Conservation (phyloP, 208 protist species). For the Acanthamoeba healyi region DNA sequence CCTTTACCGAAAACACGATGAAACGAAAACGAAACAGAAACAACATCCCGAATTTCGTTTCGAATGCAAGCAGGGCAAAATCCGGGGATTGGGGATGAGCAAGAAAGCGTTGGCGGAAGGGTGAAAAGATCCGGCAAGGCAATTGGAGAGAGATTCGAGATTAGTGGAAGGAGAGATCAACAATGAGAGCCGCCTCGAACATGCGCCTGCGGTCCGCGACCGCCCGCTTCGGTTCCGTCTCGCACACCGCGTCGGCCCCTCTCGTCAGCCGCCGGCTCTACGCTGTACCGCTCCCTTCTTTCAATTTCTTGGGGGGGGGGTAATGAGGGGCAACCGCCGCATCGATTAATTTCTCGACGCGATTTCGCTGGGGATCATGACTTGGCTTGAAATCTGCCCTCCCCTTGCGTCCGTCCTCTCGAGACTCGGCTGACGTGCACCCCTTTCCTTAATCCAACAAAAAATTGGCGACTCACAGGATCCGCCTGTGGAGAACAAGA, state of each 20-base stretch:
- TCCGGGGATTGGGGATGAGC: too few species aligned
- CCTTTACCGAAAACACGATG: background rate
- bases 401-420: too few species aligned
- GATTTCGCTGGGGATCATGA: too few species aligned
- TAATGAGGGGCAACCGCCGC: background rate
- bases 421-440: too few species aligned
- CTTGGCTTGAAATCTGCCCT: background rate
- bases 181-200: constrained; percentile 5
- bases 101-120: too few species aligned
- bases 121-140: background rate
- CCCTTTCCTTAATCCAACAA: too few species aligned
- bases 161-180: background rate
- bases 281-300: background rate
- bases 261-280: background rate
- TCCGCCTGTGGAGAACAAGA: background rate
- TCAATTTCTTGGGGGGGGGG: too few species aligned
- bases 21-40: too few species aligned
- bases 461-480: background rate
- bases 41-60: background rate
- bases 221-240: background rate
- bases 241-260: background rate
- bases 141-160: background rate
- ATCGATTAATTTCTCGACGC: background rate
- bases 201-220: background rate
- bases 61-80: background rate